Conservation (phyloP, 768 basidiomycete genomes). For the Russula sp. region DNA sequence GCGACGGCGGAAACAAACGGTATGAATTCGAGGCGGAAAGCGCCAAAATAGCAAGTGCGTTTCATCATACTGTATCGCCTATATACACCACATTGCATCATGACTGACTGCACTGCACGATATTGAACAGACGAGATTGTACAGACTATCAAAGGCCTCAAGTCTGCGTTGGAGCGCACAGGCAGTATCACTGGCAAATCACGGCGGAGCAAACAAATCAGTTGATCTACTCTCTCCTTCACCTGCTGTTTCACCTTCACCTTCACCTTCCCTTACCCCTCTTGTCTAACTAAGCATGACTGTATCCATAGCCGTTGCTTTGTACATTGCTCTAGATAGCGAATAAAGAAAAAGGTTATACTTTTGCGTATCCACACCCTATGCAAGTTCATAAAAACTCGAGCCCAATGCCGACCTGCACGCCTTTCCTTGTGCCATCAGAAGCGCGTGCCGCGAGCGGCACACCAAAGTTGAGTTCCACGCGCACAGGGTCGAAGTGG, state of each 20-base stretch:
- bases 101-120: neutral
- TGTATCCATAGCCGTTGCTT: constrained; percentile 22
- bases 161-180: constrained; percentile 59
- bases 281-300: neutral
- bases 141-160: constrained; percentile 63
- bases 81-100: neutral
- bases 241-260: too few relatives aligned
- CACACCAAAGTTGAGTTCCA: constrained; percentile 86
- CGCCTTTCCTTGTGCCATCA: constrained; percentile 64
- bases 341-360: constrained; percentile 17
- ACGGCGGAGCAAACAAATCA: constrained; percentile 55
- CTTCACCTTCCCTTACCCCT: neutral
- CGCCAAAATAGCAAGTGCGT: constrained; percentile 72
- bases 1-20: constrained; percentile 71
- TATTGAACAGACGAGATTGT: constrained; percentile 64
- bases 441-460: constrained; percentile 68
- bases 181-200: constrained; percentile 56
- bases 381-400: constrained; percentile 56
- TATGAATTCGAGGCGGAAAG: constrained; percentile 98
- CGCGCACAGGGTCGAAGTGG: constrained; percentile 75
- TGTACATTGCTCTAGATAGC: constrained; percentile 22
- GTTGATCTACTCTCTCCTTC: neutral
- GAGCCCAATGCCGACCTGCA: constrained; percentile 79
- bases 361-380: neutral
- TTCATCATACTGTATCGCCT: neutral